These are phyloP conservation scores for Mycena olivaceomarginata DNA, from an alignment of 768 basidiomycete genomes.

Conservation along the genomic window DNA sequence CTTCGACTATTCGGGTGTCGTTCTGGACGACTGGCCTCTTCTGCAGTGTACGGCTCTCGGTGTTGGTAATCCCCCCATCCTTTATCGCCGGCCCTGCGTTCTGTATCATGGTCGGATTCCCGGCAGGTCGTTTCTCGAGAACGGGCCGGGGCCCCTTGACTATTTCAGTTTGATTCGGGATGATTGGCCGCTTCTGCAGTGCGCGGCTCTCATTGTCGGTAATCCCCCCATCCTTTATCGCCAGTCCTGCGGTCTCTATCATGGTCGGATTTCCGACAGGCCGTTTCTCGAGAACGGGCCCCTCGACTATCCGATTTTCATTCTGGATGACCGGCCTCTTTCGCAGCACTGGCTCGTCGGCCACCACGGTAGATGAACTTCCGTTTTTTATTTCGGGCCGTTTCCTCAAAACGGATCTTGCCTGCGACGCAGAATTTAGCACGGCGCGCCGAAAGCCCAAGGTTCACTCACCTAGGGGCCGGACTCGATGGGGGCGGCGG, in stretches of 20 bases:
- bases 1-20: rapidly evolving
- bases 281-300: not conserved
- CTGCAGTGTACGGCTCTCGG: too few species aligned
- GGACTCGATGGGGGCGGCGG: not conserved
- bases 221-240: too few species aligned
- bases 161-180: too few species aligned
- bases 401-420: not conserved
- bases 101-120: too few species aligned
- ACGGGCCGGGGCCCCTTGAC: too few species aligned
- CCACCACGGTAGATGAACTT: not conserved
- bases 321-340: not conserved
- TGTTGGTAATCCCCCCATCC: too few species aligned
- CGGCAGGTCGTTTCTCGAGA: too few species aligned
- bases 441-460: not conserved
- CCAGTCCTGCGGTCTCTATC: not conserved
- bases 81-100: too few species aligned
- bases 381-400: not conserved
- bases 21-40: too few species aligned
- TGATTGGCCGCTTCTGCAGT: too few species aligned
- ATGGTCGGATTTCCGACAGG: not conserved
- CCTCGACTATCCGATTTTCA: not conserved
- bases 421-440: not conserved
- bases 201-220: too few species aligned
- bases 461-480: not conserved
- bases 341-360: not conserved